These are phyloP conservation scores for Periconia sp. DNA, from an alignment of 2,329 filamentous ascomycete species.

Conservation along the genomic window DNA sequence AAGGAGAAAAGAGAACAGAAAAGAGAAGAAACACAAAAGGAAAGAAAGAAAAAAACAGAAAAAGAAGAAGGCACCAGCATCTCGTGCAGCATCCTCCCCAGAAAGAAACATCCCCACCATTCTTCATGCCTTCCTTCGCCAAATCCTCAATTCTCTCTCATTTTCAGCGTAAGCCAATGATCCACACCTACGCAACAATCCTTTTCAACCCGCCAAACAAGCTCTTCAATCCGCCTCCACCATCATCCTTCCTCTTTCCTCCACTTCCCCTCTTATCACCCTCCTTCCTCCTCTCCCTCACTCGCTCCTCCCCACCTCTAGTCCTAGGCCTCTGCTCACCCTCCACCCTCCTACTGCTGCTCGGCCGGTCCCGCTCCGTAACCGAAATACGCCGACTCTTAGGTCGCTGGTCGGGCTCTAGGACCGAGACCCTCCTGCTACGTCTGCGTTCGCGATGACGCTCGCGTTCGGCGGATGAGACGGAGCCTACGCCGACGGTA, in stretches of 20 bases:
- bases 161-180: no score
- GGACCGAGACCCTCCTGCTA: constrained; percentile 24
- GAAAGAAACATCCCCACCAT: no score
- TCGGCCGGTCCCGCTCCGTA: constrained; percentile 32
- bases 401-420: constrained; percentile 25
- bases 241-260: constrained; percentile 34
- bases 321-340: constrained; percentile 12
- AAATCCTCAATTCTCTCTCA: no score
- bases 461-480: constrained; percentile 28
- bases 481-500: constrained; percentile 26
- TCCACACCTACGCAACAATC: constrained; percentile 18
- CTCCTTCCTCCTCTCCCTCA: constrained; percentile 26
- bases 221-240: constrained; percentile 30
- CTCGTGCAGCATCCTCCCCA: no score
- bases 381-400: constrained; percentile 36
- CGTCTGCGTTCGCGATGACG: constrained; percentile 24
- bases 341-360: constrained; percentile 28
- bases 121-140: no score
- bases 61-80: no score
- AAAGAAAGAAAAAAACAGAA: no score
- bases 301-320: constrained; percentile 22
- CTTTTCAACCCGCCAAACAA: constrained; percentile 37
- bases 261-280: constrained; percentile 21
- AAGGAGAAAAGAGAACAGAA: neutral
- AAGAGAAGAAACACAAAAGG: no score